These are phyloP conservation scores for Boletus reticuloceps DNA, from an alignment of 768 basidiomycete genomes.

Conservation along the genomic window DNA sequence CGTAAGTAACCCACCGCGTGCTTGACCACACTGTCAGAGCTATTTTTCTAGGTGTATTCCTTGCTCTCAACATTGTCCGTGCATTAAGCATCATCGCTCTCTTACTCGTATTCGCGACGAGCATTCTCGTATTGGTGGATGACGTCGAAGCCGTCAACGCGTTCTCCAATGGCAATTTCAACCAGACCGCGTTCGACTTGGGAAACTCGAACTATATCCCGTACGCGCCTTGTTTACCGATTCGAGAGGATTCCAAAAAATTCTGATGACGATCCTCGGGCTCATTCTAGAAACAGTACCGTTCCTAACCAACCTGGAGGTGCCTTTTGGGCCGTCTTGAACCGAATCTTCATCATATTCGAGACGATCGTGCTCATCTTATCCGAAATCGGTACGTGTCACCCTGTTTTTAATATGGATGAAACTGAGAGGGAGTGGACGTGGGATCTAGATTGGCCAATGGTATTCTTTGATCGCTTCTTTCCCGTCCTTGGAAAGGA, in stretches of 20 bases:
- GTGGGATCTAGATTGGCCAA: slow-evolving; percentile 56
- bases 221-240: slow-evolving; percentile 37
- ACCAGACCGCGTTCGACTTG: slow-evolving; percentile 36
- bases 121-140: slow-evolving; percentile 67
- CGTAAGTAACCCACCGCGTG: slow-evolving; percentile 15
- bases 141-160: slow-evolving; percentile 75
- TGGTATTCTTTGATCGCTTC: slow-evolving; percentile 77
- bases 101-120: slow-evolving; percentile 77
- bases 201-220: slow-evolving; percentile 79
- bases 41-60: slow-evolving; percentile 47
- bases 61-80: slow-evolving; percentile 77
- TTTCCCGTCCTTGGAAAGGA: slow-evolving; percentile 86
- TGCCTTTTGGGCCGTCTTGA: slow-evolving; percentile 87
- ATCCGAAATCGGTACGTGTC: slow-evolving; percentile 38
- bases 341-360: slow-evolving; percentile 81
- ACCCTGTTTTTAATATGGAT: neutral
- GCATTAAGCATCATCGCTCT: slow-evolving; percentile 74
- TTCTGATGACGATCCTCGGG: neutral
- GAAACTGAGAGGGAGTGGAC: neutral
- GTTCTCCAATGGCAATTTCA: slow-evolving; percentile 45
- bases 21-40: neutral
- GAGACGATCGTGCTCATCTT: slow-evolving; percentile 71
- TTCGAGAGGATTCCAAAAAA: too few species aligned
- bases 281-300: slow-evolving; percentile 55
- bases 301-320: slow-evolving; percentile 95